Conservation (phyloP, 495 filamentous ascomycete genomes). For the Tricharina praecox region DNA sequence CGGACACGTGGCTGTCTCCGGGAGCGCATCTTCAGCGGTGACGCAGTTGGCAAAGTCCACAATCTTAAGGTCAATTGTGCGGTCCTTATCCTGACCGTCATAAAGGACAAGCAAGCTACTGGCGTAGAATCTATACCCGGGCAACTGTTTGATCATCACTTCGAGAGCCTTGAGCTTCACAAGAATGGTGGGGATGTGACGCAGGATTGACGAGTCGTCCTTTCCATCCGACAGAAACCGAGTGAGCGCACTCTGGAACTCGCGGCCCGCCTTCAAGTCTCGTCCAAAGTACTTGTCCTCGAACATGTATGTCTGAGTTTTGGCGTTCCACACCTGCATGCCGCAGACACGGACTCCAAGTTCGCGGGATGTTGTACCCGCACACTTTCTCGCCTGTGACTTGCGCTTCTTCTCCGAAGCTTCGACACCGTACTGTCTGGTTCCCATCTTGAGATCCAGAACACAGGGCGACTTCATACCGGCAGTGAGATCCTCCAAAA, state of each 20-base stretch:
- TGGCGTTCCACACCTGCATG: conserved; percentile 86
- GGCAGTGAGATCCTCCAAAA: conserved; percentile 91
- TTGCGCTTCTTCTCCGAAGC: conserved; percentile 79
- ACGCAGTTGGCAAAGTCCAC: conserved; percentile 98
- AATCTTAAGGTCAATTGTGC: conserved; percentile 78
- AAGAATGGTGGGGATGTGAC: conserved; percentile 74
- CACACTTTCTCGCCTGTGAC: conserved; percentile 83
- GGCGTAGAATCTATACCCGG: conserved; percentile 87
- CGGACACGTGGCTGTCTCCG: conserved; percentile 53
- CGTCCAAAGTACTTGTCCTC: conserved; percentile 96
- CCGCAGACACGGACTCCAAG: conserved; percentile 88
- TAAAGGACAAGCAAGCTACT: conserved; percentile 89
- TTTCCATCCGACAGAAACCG: conserved; percentile 87
- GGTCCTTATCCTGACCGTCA: conserved; percentile 51
- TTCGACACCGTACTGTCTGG: conserved; percentile 94
- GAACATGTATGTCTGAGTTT: conserved; percentile 66
- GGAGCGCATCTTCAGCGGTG: conserved; percentile 57
- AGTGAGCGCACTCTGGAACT: conserved; percentile 78
- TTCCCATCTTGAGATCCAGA: conserved; percentile 97
- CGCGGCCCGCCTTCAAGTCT: conserved; percentile 66
- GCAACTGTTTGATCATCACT: conserved; percentile 57
- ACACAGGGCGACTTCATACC: conserved; percentile 95
- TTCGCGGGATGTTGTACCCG: conserved; percentile 75
- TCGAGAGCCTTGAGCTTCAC: conserved; percentile 69
- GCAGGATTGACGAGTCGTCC: conserved; percentile 53